Conservation (phyloP, 495 filamentous ascomycete genomes). For the Neurospora terricola region DNA sequence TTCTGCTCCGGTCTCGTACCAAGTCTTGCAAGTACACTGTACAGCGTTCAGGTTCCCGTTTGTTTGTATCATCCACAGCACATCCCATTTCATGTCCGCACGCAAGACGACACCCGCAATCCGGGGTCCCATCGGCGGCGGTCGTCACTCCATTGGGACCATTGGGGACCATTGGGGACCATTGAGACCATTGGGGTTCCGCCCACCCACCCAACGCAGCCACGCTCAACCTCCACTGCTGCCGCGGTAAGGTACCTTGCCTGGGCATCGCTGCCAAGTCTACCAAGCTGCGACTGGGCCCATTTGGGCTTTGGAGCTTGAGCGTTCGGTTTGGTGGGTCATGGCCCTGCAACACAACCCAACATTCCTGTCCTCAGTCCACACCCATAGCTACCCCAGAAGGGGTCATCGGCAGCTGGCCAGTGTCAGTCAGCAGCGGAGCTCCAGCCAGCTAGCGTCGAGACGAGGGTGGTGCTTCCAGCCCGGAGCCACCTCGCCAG, state of each 20-base stretch:
- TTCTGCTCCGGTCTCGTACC: neutral
- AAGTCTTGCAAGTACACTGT: neutral
- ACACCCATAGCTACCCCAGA: neutral
- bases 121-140: neutral
- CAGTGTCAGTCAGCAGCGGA: neutral
- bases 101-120: neutral
- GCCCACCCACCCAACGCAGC: neutral
- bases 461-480: neutral
- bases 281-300: neutral
- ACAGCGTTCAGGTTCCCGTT: neutral
- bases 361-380: neutral
- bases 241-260: neutral
- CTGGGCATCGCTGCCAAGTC: neutral
- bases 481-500: neutral
- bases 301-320: neutral
- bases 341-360: neutral
- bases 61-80: neutral
- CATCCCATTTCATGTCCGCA: neutral
- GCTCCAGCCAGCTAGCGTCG: neutral
- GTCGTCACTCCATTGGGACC: neutral
- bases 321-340: neutral
- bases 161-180: neutral
- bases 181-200: neutral
- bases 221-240: neutral
- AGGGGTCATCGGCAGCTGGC: neutral